Evolutionary conservation across 2,329 filamentous ascomycete genomes (phyloP).

Genomic region (Nemania sp.): DNA sequence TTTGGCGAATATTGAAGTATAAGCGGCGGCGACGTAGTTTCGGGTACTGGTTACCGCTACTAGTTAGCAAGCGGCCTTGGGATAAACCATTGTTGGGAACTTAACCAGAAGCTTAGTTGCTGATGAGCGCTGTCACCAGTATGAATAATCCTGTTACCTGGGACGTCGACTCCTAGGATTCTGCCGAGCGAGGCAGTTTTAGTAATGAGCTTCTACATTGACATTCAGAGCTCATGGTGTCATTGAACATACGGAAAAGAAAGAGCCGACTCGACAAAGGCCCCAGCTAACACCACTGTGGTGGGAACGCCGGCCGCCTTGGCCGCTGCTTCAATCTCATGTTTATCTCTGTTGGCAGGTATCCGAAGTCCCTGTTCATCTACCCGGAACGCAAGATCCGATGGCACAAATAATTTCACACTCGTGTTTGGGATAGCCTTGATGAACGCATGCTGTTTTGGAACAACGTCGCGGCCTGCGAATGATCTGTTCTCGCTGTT

Average conservation of each 20-base stretch:
- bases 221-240: neutral
- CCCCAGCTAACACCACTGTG: conserved; percentile 31
- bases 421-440: conserved; percentile 35
- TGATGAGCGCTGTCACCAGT: conserved; percentile 35
- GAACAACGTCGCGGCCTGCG: conserved; percentile 32
- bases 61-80: neutral
- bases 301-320: conserved; percentile 34
- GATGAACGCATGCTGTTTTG: conserved; percentile 35
- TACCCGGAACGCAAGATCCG: conserved; percentile 33
- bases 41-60: conserved; percentile 28
- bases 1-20: conserved; percentile 37
- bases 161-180: conserved; percentile 30
- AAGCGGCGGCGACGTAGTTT: conserved; percentile 37
- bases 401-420: conserved; percentile 40
- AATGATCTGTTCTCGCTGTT: conserved; percentile 30
- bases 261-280: conserved; percentile 37
- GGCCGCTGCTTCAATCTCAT: conserved; percentile 33
- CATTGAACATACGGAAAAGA: conserved; percentile 26
- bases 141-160: conserved; percentile 30
- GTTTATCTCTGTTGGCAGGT: conserved; percentile 33
- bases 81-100: neutral
- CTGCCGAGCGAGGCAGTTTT: conserved; percentile 13
- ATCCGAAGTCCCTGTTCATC: conserved; percentile 34
- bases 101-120: conserved; percentile 30
- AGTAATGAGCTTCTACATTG: too few relatives aligned